Evolutionary conservation across 1,284 basidiomycete species (phyloP).

Genomic region (Gomphus bonarii): DNA sequence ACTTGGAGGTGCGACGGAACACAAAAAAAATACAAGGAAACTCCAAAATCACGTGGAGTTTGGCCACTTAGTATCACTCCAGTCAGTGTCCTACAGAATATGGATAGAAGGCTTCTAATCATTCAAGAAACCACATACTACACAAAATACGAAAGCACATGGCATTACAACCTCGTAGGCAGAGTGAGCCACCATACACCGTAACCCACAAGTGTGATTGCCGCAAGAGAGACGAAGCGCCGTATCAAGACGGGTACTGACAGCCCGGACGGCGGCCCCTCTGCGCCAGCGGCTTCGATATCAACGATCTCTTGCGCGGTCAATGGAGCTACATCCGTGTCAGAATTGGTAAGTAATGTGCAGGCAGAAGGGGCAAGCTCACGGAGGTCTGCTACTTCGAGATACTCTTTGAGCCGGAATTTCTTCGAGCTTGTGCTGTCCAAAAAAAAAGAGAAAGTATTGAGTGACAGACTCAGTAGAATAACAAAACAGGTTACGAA

Average conservation of each 20-base stretch:
- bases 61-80: no score
- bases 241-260: background rate
- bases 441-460: no score
- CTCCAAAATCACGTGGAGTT: no score
- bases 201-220: background rate
- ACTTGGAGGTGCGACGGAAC: no score
- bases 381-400: constrained; percentile 39
- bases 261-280: constrained; percentile 16
- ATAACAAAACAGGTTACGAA: constrained; percentile 24
- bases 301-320: constrained; percentile 29
- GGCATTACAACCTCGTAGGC: no score
- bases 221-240: background rate
- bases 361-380: constrained; percentile 18
- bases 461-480: no score
- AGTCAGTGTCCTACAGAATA: no score
- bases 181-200: background rate
- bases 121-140: no score
- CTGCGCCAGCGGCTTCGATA: constrained; percentile 33
- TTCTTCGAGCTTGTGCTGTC: constrained; percentile 39
- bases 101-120: no score
- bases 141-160: no score
- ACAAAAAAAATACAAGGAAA: no score
- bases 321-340: background rate
- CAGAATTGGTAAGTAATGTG: constrained; percentile 15
- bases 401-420: constrained; percentile 44